These are phyloP conservation scores for Oldenlandia corymbosa DNA, from an alignment of 257 asterid species.

Conservation along the genomic window DNA sequence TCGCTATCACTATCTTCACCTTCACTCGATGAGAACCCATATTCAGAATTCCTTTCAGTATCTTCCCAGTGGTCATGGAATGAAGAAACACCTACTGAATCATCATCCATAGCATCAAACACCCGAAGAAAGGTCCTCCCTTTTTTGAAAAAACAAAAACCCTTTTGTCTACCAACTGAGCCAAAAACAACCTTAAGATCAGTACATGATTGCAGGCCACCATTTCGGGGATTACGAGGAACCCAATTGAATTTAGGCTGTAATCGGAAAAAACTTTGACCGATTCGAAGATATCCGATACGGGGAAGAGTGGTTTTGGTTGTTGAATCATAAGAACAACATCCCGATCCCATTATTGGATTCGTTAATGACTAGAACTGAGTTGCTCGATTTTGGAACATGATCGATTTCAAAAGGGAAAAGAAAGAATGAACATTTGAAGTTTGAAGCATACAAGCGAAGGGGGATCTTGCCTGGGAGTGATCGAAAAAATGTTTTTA, in stretches of 20 bases:
- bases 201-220: conserved; percentile 14
- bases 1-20: conserved; percentile 88
- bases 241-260: conserved; percentile 22
- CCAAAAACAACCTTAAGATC: conserved; percentile 23
- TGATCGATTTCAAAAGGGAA: too few relatives aligned
- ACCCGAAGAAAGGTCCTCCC: conserved; percentile 30
- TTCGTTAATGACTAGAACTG: too few relatives aligned
- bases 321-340: conserved; percentile 26
- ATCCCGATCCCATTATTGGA: conserved; percentile 40
- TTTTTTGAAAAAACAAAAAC: conserved; percentile 31
- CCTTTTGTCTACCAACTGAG: conserved; percentile 18
- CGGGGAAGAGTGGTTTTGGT: conserved; percentile 21
- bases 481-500: too few relatives aligned
- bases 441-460: too few relatives aligned
- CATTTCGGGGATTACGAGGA: conserved; percentile 19
- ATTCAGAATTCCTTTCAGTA: conserved; percentile 31
- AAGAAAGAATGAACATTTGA: too few relatives aligned
- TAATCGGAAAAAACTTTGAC: conserved; percentile 20
- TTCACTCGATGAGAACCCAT: conserved; percentile 63
- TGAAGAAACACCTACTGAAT: conserved; percentile 42
- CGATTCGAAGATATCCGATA: conserved; percentile 19
- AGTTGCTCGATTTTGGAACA: too few relatives aligned
- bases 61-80: conserved; percentile 60
- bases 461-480: too few relatives aligned
- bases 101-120: conserved; percentile 57